phyloP scores from a whole-genome alignment of 805 yeast genomes.

The Wickerhamomyces rabaulensis region DNA sequence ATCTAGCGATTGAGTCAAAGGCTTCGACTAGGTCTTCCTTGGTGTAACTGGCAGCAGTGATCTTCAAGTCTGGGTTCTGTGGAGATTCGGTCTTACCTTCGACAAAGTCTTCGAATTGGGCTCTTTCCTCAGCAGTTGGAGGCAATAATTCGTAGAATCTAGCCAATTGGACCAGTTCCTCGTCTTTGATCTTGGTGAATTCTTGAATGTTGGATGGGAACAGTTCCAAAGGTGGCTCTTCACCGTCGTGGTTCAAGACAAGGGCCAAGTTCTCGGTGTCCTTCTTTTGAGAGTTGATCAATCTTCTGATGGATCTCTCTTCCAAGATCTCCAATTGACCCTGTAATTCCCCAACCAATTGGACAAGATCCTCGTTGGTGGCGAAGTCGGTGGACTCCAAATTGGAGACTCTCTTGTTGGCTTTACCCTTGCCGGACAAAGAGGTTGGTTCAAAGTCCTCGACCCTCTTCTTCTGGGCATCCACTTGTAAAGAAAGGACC shows the following conservation, averaged over 20 bases:
- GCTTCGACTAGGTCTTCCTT: constrained; percentile 48
- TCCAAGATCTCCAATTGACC: constrained; percentile 79
- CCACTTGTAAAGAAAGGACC: constrained; percentile 62
- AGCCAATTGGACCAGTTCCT: constrained; percentile 47
- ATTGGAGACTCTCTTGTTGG: constrained; percentile 6
- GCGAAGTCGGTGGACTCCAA: constrained; percentile 54
- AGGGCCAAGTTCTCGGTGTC: constrained; percentile 52
- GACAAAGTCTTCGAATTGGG: constrained; percentile 43
- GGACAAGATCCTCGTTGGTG: constrained; percentile 79
- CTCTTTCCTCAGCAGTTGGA: constrained; percentile 52
- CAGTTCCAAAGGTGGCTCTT: constrained; percentile 43
- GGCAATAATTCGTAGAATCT: constrained; percentile 75
- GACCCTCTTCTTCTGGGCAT: constrained; percentile 40
- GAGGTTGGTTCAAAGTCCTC: constrained; percentile 19
- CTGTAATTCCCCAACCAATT: constrained; percentile 84
- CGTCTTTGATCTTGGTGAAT: constrained; percentile 42
- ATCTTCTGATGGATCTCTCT: constrained; percentile 68
- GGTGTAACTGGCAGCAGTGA: constrained; percentile 27
- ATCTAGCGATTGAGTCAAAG: constrained; percentile 62
- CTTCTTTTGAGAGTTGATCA: constrained; percentile 52
- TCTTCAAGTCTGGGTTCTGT: constrained; percentile 25
- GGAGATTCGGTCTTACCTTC: constrained; percentile 44
- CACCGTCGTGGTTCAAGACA: constrained; percentile 76
- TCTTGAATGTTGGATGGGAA: constrained; percentile 59
- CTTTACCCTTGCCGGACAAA: constrained; percentile 5